Percentiles rank a stretch among this genome's conserved stretches.
phyloP scores from a whole-genome alignment of 106 monocot species.

The Dioscorea zingiberensis region DNA sequence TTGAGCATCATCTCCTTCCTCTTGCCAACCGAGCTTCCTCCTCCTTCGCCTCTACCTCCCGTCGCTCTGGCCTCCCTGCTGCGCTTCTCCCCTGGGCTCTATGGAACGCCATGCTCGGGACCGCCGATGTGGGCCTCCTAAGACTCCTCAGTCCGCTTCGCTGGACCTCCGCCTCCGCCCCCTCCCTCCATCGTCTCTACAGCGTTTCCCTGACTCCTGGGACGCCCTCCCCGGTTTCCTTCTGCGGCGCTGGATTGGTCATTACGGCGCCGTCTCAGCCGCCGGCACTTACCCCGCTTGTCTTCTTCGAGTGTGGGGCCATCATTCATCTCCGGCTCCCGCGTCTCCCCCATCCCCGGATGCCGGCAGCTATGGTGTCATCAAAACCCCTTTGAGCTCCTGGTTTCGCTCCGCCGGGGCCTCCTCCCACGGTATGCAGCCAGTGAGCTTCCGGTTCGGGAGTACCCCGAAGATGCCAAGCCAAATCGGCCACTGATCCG shows the following conservation, averaged over 20 bases:
- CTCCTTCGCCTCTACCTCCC: constrained; percentile 50
- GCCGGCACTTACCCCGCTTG: constrained; percentile 24
- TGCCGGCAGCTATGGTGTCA: constrained; percentile 30
- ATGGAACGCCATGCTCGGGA: constrained; percentile 53
- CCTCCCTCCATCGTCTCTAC: constrained; percentile 15
- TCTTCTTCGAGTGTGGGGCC: constrained; percentile 77
- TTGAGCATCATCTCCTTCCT: constrained; percentile 66
- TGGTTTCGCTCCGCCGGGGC: constrained; percentile 68
- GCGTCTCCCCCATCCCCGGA: constrained; percentile 38
- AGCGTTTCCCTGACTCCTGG: constrained; percentile 27
- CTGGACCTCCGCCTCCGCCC: constrained; percentile 17
- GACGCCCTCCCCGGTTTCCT: constrained; percentile 61
- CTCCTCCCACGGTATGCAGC: constrained; percentile 31
- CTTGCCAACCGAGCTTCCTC: constrained; percentile 28
- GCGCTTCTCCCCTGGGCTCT: constrained; percentile 32
- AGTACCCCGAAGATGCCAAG: background rate
- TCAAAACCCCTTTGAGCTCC: constrained; percentile 51
- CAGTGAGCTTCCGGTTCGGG: constrained; percentile 22
- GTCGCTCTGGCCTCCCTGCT: constrained; percentile 43
- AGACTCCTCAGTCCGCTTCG: constrained; percentile 27
- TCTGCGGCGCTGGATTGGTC: constrained; percentile 75
- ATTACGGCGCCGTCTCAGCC: background rate
- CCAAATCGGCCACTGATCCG: constrained; percentile 8
- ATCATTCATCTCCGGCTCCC: constrained; percentile 45
- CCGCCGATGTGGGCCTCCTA: constrained; percentile 65